Base-by-base conservation (phyloP, 2,329 filamentous ascomycete genomes). In the Cladobotryum mycophilum region DNA sequence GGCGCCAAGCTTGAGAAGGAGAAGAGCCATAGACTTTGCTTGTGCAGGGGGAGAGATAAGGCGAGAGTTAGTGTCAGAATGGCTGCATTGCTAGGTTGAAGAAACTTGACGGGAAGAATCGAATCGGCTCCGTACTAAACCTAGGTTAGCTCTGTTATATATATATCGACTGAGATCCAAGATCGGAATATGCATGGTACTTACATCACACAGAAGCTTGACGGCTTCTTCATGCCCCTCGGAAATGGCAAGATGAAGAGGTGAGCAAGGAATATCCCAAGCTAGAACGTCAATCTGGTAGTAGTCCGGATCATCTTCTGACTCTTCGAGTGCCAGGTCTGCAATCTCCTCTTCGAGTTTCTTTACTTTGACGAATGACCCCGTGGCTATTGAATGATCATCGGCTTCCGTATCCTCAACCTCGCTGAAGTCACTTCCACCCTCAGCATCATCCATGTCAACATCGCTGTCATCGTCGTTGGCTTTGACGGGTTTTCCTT, bases 191-290 rank as follows among this genome's bases (percentile, higher is more conserved):
- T 33, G 47, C 33, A 52, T 17, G 8, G 15, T 15, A 60, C 68
- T 63, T 62, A 77, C 77, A 41, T 82, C 74, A 47, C 87, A 85
- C 6, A 95, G 77, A 20, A 81, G 66, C 51, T 84, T 80, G 13
- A 92, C 86, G 11, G 83, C 79, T 4, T 85, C 77, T 22, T 79
- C 71, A 56, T 92, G 84, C 0, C 88, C 88, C 53, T 81, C 80
- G 1, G 88, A 65, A 53, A 95, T 89, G 7, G 89, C 89, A 25
- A 90, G 76, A 64, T 95, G 89, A 5, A 95, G 74, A 1, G 89
- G 82, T 12, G 85, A 86, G 51, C 82, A 80, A 4, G 84, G 81
- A 5, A 76, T 79, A 59, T 95, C 89, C 89, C 89, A 95, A 1
- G 88, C 81, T n/a, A 87, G 63, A 1, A 86, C 79, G 56, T 95